These are phyloP conservation scores for Aspergillus transmontanensis DNA, from an alignment of 2,329 filamentous ascomycete species.

Conservation along the genomic window DNA sequence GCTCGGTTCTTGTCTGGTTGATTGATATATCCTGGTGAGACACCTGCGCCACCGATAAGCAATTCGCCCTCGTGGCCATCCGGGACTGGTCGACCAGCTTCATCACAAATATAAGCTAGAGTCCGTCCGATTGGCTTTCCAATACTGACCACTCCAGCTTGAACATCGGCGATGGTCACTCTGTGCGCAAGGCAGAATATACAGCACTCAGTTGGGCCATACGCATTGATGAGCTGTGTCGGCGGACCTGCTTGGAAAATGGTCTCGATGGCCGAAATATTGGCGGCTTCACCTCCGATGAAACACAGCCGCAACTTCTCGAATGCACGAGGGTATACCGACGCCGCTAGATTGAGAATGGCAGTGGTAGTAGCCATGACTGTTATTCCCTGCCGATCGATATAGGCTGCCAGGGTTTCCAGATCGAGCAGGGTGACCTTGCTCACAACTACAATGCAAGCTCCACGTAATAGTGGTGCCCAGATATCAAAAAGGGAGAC, in stretches of 20 bases:
- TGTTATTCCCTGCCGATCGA: background rate
- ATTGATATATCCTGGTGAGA: constrained; percentile 26
- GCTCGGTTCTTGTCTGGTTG: constrained; percentile 25
- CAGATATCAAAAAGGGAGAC: constrained; percentile 30
- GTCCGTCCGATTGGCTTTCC: constrained; percentile 10
- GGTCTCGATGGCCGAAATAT: constrained; percentile 16
- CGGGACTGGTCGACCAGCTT: constrained; percentile 5
- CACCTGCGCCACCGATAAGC: constrained; percentile 19
- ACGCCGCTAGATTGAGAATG: background rate
- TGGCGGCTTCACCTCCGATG: constrained; percentile 23
- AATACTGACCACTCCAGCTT: background rate
- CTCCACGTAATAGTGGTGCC: constrained; percentile 22
- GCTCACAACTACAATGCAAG: constrained; percentile 16
- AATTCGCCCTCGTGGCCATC: constrained; percentile 24
- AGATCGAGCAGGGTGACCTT: background rate
- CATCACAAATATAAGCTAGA: constrained; percentile 16
- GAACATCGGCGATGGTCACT: constrained; percentile 17
- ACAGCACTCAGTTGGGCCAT: constrained; percentile 28
- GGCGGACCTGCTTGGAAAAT: constrained; percentile 22
- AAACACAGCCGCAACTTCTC: background rate
- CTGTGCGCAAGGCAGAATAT: constrained; percentile 19
- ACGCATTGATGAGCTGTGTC: constrained; percentile 23
- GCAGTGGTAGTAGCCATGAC: background rate
- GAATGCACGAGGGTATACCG: background rate
- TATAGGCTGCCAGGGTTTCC: background rate